A percentile compares a stretch with the other conserved stretches of the same genome.
Evolutionary conservation across 202 grass and related monocot species (phyloP).

Genomic region (Eragrostis tef): DNA sequence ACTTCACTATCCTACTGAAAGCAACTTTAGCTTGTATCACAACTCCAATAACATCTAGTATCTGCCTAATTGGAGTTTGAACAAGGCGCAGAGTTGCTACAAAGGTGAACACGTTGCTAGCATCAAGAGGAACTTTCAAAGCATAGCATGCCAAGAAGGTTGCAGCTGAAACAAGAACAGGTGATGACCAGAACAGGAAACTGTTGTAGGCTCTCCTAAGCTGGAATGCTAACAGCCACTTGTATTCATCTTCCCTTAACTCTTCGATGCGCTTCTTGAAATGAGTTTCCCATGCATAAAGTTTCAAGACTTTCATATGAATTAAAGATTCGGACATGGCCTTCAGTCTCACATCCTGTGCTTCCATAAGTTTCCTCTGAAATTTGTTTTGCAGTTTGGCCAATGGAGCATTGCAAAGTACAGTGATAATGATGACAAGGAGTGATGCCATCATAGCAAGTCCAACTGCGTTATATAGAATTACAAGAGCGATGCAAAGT

Average conservation of each 20-base stretch:
- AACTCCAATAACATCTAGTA: constrained; percentile 83
- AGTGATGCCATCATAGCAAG: constrained; percentile 64
- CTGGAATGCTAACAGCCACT: constrained; percentile 83
- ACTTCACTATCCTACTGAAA: constrained; percentile 73
- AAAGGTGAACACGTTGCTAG: constrained; percentile 89
- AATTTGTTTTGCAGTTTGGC: constrained; percentile 84
- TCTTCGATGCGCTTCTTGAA: constrained; percentile 81
- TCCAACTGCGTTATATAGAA: constrained; percentile 79
- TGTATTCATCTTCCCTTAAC: constrained; percentile 73
- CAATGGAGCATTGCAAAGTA: constrained; percentile 74
- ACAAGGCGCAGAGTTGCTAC: constrained; percentile 84
- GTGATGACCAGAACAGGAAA: constrained; percentile 88
- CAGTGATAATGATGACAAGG: constrained; percentile 73
- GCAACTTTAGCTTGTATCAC: constrained; percentile 92
- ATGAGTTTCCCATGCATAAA: constrained; percentile 94
- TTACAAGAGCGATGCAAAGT: constrained; percentile 72
- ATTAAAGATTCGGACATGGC: constrained; percentile 81
- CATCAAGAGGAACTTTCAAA: constrained; percentile 67
- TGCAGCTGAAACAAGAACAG: constrained; percentile 79
- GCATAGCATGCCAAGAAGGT: constrained; percentile 85
- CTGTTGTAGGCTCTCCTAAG: constrained; percentile 83
- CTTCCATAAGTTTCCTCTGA: constrained; percentile 83
- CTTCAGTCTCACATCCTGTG: constrained; percentile 85
- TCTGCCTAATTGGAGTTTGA: constrained; percentile 78
- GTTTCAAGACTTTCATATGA: constrained; percentile 85